A percentile compares a stretch with the other conserved stretches of the same genome.
Evolutionary conservation across 371 early-diverging fungal genomes (phyloP).

Genomic region (Mortierella sp.): DNA sequence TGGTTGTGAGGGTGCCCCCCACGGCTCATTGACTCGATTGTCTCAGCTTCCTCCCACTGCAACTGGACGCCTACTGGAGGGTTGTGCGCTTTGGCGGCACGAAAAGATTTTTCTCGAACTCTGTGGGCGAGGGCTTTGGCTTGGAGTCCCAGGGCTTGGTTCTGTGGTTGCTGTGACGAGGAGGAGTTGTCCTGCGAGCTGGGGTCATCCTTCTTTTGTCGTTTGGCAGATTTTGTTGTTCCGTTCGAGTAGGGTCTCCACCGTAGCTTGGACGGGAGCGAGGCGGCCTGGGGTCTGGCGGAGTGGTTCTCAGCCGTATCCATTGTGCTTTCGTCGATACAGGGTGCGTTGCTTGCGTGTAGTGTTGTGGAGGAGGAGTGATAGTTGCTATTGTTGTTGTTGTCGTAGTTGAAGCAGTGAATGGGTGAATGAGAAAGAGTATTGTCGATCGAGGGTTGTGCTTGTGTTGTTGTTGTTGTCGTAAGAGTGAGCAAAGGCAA

Average conservation of each 20-base stretch:
- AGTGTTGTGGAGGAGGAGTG: not conserved
- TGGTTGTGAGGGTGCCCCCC: slow-evolving; percentile 45
- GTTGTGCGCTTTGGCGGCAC: not conserved
- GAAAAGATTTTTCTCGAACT: slow-evolving; percentile 18
- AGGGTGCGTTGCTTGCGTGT: not conserved
- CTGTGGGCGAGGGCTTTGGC: slow-evolving; percentile 38
- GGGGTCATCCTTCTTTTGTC: slow-evolving; percentile 18
- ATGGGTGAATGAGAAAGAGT: not conserved
- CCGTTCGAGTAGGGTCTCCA: slow-evolving; percentile 49
- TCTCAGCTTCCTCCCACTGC: slow-evolving; percentile 55
- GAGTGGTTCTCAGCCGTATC: slow-evolving; percentile 35
- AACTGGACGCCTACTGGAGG: slow-evolving; percentile 28
- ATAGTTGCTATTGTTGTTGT: not conserved
- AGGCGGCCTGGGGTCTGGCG: slow-evolving; percentile 17
- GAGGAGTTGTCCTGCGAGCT: not conserved
- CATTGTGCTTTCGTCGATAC: slow-evolving; percentile 21
- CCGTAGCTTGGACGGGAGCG: slow-evolving; percentile 38
- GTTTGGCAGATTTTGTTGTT: slow-evolving; percentile 19
- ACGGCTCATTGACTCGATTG: slow-evolving; percentile 48
- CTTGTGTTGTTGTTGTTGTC: not conserved
- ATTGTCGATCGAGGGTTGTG: not conserved
- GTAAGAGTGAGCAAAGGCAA: not conserved
- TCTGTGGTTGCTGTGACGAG: not conserved
- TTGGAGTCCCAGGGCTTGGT: not conserved
- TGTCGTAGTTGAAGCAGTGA: not conserved